A percentile compares a stretch with the other conserved stretches of the same genome.
Conservation (phyloP, 2,329 filamentous ascomycete genomes). For the Neonectria coccinea region DNA sequence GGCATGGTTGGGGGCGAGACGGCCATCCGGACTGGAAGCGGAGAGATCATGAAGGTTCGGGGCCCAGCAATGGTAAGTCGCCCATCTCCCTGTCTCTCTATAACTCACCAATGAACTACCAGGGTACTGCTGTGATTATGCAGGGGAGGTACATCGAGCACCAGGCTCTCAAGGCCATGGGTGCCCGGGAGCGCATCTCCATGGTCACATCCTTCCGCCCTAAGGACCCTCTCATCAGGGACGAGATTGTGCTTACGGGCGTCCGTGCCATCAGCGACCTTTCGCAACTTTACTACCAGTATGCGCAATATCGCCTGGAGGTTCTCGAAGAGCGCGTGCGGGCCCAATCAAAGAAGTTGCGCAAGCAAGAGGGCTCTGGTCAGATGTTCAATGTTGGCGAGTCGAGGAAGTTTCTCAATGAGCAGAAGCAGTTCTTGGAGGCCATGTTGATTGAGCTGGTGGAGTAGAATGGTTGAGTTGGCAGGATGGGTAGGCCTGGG, state of each 20-base stretch:
- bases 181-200: slow-evolving; percentile 70
- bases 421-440: too few relatives aligned
- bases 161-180: slow-evolving; percentile 69
- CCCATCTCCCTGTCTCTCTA: slow-evolving; percentile 62
- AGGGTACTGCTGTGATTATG: slow-evolving; percentile 71
- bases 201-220: slow-evolving; percentile 76
- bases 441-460: too few relatives aligned
- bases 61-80: slow-evolving; percentile 65
- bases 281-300: slow-evolving; percentile 30
- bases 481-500: too few relatives aligned
- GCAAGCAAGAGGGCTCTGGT: too few relatives aligned
- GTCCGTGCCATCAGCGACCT: slow-evolving; percentile 65
- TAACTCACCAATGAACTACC: slow-evolving; percentile 30
- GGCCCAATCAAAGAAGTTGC: too few relatives aligned
- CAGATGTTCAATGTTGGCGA: too few relatives aligned
- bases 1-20: slow-evolving; percentile 75
- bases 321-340: slow-evolving; percentile 64
- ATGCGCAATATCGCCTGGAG: slow-evolving; percentile 29
- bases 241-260: slow-evolving; percentile 71
- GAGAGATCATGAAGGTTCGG: slow-evolving; percentile 67
- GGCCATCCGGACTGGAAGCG: slow-evolving; percentile 63
- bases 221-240: slow-evolving; percentile 62
- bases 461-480: background rate
- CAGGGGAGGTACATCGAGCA: slow-evolving; percentile 77
- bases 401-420: too few relatives aligned